Conservation (phyloP, 1,139 yeast genomes). For the Hyphopichia pseudoburtonii region DNA sequence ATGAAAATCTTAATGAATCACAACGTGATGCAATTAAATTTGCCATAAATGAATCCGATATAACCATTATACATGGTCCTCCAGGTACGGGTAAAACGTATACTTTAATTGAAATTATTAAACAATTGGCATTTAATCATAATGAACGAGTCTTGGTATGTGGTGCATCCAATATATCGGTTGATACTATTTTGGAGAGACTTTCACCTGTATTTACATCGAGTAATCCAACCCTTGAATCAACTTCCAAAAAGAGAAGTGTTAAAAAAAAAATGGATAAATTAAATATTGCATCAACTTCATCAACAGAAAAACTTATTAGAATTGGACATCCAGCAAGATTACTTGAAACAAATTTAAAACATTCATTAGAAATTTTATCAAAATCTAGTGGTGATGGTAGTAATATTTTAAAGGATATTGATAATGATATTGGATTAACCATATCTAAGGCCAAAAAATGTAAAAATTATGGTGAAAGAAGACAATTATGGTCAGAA, state of each 20-base stretch:
- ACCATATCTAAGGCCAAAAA: constrained; percentile 62
- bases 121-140: constrained; percentile 58
- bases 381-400: constrained; percentile 58
- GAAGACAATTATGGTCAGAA: constrained; percentile 67
- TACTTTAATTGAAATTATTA: constrained; percentile 80
- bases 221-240: constrained; percentile 8
- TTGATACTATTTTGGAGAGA: constrained; percentile 86
- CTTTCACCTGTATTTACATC: constrained; percentile 41
- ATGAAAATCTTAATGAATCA: constrained; percentile 61
- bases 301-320: constrained; percentile 54
- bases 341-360: constrained; percentile 57
- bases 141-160: constrained; percentile 80
- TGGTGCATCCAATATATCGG: constrained; percentile 95
- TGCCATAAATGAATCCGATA: constrained; percentile 38
- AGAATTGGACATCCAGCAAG: constrained; percentile 96
- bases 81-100: constrained; percentile 67
- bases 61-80: constrained; percentile 51
- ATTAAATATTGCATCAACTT: background rate
- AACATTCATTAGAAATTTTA: constrained; percentile 76
- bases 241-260: constrained; percentile 13
- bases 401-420: constrained; percentile 64
- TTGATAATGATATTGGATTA: constrained; percentile 67
- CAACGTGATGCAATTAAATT: constrained; percentile 52
- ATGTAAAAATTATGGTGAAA: constrained; percentile 61
- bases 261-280: constrained; percentile 14